A percentile compares a stretch with the other conserved stretches of the same genome.
phyloP scores from a whole-genome alignment of 345 rosid genomes.

The Kandelia obovata region DNA sequence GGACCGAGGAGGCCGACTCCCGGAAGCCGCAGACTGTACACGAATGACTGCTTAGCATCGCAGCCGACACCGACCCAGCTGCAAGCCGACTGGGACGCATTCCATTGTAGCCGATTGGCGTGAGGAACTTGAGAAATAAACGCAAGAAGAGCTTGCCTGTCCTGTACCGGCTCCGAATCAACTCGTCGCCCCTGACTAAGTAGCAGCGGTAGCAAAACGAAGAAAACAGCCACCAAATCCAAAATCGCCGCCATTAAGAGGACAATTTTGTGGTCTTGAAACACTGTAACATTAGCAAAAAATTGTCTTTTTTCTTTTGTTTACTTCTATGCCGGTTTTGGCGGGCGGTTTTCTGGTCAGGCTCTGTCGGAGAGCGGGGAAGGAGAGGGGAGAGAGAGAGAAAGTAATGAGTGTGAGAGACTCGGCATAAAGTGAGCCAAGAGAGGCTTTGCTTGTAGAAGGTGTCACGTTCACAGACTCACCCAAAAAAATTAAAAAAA shows the following conservation, averaged over 20 bases:
- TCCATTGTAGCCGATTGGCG: constrained; percentile 76
- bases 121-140: constrained; percentile 58
- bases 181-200: constrained; percentile 35
- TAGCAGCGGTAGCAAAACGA: constrained; percentile 24
- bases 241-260: background rate
- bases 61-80: constrained; percentile 82
- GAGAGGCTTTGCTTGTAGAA: background rate
- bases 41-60: constrained; percentile 47
- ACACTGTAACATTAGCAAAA: too few relatives aligned
- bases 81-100: constrained; percentile 65
- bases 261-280: too few relatives aligned
- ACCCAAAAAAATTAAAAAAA: constrained; percentile 11
- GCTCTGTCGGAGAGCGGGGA: constrained; percentile 28
- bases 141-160: constrained; percentile 77
- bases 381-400: background rate
- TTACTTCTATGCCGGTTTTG: constrained; percentile 6
- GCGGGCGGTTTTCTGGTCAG: constrained; percentile 32
- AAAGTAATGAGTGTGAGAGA: background rate
- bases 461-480: constrained; percentile 13
- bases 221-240: constrained; percentile 5
- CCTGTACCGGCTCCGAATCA: constrained; percentile 60
- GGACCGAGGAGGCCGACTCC: constrained; percentile 76
- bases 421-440: background rate
- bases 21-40: constrained; percentile 71
- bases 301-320: too few relatives aligned